Percentiles rank a stretch among this genome's conserved stretches.
Evolutionary conservation across 495 filamentous ascomycete species (phyloP).

Genomic region (Xylaria bambusicola): DNA sequence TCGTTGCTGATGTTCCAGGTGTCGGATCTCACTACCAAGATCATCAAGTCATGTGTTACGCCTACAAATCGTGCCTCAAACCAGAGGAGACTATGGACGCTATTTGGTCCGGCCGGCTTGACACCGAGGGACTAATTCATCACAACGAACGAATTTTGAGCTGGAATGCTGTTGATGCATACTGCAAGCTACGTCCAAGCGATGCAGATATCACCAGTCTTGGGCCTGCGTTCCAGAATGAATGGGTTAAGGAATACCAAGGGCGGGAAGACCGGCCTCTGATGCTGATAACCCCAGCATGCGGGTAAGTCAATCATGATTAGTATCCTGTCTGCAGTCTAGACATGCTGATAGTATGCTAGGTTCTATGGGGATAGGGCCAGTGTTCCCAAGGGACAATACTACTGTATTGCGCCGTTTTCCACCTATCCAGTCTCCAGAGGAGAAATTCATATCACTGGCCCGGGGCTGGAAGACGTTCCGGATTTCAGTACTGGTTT

Average conservation of each 20-base stretch:
- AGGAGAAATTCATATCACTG: slow-evolving; percentile 46
- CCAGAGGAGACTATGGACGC: slow-evolving; percentile 23
- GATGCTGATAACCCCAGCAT: slow-evolving; percentile 24
- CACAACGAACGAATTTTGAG: slow-evolving; percentile 27
- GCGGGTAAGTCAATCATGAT: not conserved
- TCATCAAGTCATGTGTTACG: slow-evolving; percentile 31
- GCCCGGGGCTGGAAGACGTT: slow-evolving; percentile 23
- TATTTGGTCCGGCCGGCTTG: not conserved
- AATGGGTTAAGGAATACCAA: slow-evolving; percentile 44
- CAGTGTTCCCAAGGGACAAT: slow-evolving; percentile 33
- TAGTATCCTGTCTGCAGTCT: not conserved
- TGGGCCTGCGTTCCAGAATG: slow-evolving; percentile 39
- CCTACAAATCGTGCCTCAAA: slow-evolving; percentile 21
- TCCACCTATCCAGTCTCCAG: slow-evolving; percentile 47
- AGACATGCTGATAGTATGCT: not conserved
- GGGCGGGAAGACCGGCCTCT: slow-evolving; percentile 25
- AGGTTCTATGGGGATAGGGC: slow-evolving; percentile 33
- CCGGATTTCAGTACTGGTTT: slow-evolving; percentile 36
- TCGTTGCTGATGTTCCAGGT: slow-evolving; percentile 30
- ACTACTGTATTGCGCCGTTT: slow-evolving; percentile 35
- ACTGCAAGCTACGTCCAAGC: slow-evolving; percentile 42
- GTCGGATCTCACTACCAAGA: slow-evolving; percentile 43
- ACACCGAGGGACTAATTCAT: slow-evolving; percentile 16
- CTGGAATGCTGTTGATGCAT: slow-evolving; percentile 47
- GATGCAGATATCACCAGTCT: slow-evolving; percentile 41